These are phyloP conservation scores for Magnaporthiopsis rhizophila DNA, from an alignment of 2,329 filamentous ascomycete genomes.

Conservation along the genomic window DNA sequence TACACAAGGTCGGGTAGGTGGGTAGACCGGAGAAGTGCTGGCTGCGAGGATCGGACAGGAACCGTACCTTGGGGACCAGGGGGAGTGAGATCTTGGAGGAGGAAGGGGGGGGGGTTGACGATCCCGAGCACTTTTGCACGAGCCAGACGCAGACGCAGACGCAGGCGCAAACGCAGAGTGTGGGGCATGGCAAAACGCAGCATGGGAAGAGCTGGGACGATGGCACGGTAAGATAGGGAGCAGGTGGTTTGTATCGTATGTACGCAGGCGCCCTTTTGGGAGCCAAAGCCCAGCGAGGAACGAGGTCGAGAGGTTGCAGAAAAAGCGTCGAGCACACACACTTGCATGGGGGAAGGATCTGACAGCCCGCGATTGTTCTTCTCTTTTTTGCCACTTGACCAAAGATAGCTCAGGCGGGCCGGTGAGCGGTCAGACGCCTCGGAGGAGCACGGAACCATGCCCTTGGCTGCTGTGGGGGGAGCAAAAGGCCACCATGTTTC, in stretches of 20 bases:
- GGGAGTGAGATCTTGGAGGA: neutral
- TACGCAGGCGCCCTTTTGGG: neutral
- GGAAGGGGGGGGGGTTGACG: neutral
- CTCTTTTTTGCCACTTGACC: neutral
- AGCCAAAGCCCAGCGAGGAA: neutral
- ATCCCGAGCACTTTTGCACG: neutral
- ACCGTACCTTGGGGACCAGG: neutral
- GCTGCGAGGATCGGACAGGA: neutral
- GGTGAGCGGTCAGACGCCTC: neutral
- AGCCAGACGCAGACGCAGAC: neutral
- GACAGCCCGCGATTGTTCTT: neutral
- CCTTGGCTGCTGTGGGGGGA: neutral
- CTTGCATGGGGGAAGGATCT: neutral
- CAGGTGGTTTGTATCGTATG: neutral
- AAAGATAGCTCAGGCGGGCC: neutral
- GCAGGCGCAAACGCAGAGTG: neutral
- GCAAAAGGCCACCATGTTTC: neutral
- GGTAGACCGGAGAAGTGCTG: neutral
- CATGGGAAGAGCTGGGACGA: neutral
- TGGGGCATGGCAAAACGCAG: neutral
- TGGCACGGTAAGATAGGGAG: neutral
- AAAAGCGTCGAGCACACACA: neutral
- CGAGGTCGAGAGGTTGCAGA: neutral
- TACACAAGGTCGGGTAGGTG: neutral
- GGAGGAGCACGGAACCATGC: neutral